phyloP scores from a whole-genome alignment of 2,329 filamentous ascomycete genomes.

The Hirsutella rhossiliensis region DNA sequence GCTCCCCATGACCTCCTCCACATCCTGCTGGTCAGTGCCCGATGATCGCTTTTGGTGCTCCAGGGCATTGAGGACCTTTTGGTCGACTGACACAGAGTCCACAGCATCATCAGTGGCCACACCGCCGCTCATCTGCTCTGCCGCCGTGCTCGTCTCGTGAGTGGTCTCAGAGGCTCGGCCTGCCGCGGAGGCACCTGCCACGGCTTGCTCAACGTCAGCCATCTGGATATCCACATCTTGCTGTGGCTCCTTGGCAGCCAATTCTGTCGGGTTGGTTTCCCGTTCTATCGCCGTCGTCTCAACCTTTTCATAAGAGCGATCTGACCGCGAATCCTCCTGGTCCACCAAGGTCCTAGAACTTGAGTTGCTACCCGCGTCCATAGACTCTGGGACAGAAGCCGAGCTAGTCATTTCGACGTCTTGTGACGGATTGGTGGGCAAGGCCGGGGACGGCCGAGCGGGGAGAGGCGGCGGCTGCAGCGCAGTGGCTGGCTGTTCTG shows the following conservation, averaged over 20 bases:
- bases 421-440: constrained; percentile 15
- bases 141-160: background rate
- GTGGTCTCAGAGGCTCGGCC: too few relatives aligned
- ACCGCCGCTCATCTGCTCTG: constrained; percentile 7
- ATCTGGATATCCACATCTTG: constrained; percentile 1
- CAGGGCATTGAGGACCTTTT: constrained; percentile 31
- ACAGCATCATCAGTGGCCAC: constrained; percentile 17
- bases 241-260: constrained; percentile 3
- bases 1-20: constrained; percentile 89
- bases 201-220: background rate
- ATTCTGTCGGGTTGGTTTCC: constrained; percentile 10
- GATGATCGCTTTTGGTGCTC: constrained; percentile 33
- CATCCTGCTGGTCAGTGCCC: constrained; percentile 73
- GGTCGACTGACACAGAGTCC: constrained; percentile 27
- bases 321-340: constrained; percentile 22
- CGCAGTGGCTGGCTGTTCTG: constrained; percentile 7
- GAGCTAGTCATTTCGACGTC: constrained; percentile 23
- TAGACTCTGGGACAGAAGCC: constrained; percentile 14
- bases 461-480: constrained; percentile 36
- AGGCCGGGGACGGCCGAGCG: constrained; percentile 29
- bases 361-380: constrained; percentile 30
- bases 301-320: constrained; percentile 22
- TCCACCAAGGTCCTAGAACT: constrained; percentile 43
- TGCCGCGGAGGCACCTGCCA: constrained; percentile 7
- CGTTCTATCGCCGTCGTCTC: constrained; percentile 8